phyloP scores from a whole-genome alignment of 371 early-diverging fungal species.

The Apophysomyces ossiformis region DNA sequence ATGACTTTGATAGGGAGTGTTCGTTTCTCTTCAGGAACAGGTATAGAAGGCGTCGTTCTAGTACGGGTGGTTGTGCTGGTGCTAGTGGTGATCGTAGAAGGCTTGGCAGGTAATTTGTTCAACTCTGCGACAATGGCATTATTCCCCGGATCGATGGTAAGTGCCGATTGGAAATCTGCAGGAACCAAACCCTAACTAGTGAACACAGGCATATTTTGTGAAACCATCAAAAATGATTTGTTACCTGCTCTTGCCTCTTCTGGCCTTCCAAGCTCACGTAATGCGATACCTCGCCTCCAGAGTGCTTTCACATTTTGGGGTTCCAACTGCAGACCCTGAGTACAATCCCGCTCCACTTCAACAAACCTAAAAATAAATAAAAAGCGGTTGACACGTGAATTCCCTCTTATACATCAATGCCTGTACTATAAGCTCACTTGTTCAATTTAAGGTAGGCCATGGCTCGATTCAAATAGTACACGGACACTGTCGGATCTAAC shows the following conservation, averaged over 20 bases:
- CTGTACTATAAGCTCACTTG: constrained; percentile 41
- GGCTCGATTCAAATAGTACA: constrained; percentile 80
- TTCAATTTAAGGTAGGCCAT: constrained; percentile 82
- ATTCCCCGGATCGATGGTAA: constrained; percentile 74
- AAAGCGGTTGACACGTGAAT: not conserved
- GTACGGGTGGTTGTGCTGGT: constrained; percentile 1
- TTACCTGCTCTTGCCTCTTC: constrained; percentile 65
- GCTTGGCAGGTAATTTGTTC: constrained; percentile 35
- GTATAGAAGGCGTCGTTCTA: too few relatives aligned
- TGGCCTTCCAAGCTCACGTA: constrained; percentile 58
- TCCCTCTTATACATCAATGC: not conserved
- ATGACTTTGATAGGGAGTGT: constrained; percentile 36
- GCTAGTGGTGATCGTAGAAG: not conserved
- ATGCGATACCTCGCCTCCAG: constrained; percentile 82
- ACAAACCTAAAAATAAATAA: constrained; percentile 47
- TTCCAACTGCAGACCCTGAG: constrained; percentile 64
- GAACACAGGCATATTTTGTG: not conserved
- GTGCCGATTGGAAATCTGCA: constrained; percentile 66
- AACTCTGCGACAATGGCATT: constrained; percentile 68
- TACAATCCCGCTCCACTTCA: constrained; percentile 78
- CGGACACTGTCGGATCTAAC: constrained; percentile 66
- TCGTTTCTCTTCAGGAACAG: not conserved
- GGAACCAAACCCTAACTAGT: not conserved
- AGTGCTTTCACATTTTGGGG: constrained; percentile 81
- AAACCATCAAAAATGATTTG: not conserved